Evolutionary conservation across 2,329 filamentous ascomycete species (phyloP).

Genomic region (Stagonosporopsis vannaccii): DNA sequence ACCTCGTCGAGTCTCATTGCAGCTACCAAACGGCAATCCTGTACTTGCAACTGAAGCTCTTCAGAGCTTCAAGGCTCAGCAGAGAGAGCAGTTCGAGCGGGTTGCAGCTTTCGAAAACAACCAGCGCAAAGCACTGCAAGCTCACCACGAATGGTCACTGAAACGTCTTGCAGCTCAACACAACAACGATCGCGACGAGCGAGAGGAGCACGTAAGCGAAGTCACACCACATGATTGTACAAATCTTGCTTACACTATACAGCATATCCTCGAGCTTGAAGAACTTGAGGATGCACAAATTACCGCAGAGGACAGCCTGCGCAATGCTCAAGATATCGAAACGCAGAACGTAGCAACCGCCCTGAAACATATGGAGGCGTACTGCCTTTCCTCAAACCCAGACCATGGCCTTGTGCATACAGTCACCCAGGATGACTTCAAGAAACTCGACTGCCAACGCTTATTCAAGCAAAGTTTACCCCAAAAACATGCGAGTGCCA

Average conservation of each 20-base stretch:
- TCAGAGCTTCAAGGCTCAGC: constrained; percentile 33
- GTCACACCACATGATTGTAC: background rate
- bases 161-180: constrained; percentile 31
- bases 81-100: constrained; percentile 41
- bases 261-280: constrained; percentile 51
- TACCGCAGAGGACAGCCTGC: constrained; percentile 52
- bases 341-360: constrained; percentile 54
- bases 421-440: constrained; percentile 55
- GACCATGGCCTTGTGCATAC: constrained; percentile 36
- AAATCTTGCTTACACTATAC: constrained; percentile 28
- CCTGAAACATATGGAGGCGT: constrained; percentile 58
- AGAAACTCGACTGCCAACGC: constrained; percentile 53
- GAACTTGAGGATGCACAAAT: constrained; percentile 56
- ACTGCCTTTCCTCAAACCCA: constrained; percentile 50
- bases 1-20: constrained; percentile 12
- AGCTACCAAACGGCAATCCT: constrained; percentile 24
- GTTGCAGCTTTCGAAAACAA: constrained; percentile 43
- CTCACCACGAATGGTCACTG: constrained; percentile 34
- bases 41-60: constrained; percentile 39
- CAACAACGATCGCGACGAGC: constrained; percentile 29
- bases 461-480: constrained; percentile 50
- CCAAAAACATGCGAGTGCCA: constrained; percentile 53
- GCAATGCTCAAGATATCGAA: constrained; percentile 51
- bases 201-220: constrained; percentile 39
- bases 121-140: constrained; percentile 41